These are phyloP conservation scores for Gloeophyllum trabeum DNA, from an alignment of 768 basidiomycete species.

Conservation along the genomic window DNA sequence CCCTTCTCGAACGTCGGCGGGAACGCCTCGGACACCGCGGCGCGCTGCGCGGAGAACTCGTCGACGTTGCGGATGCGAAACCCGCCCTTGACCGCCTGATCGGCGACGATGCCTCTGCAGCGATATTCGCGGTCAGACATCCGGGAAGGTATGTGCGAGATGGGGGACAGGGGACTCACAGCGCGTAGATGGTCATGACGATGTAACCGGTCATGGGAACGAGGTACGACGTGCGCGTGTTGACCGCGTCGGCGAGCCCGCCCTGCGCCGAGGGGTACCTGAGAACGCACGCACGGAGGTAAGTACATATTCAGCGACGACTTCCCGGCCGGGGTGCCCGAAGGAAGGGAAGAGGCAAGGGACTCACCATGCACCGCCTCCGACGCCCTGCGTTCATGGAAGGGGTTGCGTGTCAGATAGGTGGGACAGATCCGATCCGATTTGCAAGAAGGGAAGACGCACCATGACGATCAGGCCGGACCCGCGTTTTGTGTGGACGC, in stretches of 20 bases:
- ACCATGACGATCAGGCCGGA: conserved; percentile 60
- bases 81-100: conserved; percentile 33
- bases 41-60: conserved; percentile 12
- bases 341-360: no score
- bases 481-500: conserved; percentile 46
- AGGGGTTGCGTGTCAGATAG: conserved; percentile 1
- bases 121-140: not conserved
- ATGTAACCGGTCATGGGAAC: conserved; percentile 49
- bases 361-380: conserved; percentile 59
- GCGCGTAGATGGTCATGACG: conserved; percentile 45
- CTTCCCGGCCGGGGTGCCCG: not conserved
- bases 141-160: conserved; percentile 3
- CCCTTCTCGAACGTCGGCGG: no score
- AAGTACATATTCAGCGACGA: not conserved
- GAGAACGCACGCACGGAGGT: no score
- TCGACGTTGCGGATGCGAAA: conserved; percentile 41
- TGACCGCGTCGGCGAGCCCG: conserved; percentile 35
- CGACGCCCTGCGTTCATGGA: no score
- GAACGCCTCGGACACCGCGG: not conserved
- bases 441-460: conserved; percentile 17
- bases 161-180: conserved; percentile 23
- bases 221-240: conserved; percentile 44
- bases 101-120: conserved; percentile 38
- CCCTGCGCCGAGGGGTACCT: conserved; percentile 44
- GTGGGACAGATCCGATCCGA: not conserved